Evolutionary conservation across 2,329 filamentous ascomycete species (phyloP).

Genomic region (Periconia macrospinosa): DNA sequence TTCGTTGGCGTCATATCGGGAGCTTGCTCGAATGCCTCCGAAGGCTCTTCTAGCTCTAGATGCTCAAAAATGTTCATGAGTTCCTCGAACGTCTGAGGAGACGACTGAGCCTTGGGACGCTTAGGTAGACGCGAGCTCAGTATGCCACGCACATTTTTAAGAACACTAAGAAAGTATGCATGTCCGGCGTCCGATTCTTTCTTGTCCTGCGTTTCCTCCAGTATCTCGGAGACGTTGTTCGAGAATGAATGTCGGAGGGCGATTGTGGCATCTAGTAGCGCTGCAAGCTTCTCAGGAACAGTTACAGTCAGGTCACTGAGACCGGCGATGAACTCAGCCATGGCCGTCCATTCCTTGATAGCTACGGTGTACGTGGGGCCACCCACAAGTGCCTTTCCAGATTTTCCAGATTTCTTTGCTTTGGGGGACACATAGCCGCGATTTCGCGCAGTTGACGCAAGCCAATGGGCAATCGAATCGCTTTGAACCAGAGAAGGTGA

Average conservation of each 20-base stretch:
- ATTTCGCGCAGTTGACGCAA: slow-evolving; percentile 1
- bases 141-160: slow-evolving; percentile 38
- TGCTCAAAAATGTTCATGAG: slow-evolving; percentile 39
- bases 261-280: slow-evolving; percentile 45
- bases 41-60: slow-evolving; percentile 44
- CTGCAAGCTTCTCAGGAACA: not conserved
- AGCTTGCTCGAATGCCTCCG: slow-evolving; percentile 40
- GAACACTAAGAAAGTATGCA: slow-evolving; percentile 37
- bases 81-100: not conserved
- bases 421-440: slow-evolving; percentile 1
- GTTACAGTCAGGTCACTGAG: slow-evolving; percentile 21
- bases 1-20: slow-evolving; percentile 14
- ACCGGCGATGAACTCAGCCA: slow-evolving; percentile 43
- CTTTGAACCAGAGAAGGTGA: no score
- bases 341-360: slow-evolving; percentile 42
- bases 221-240: slow-evolving; percentile 9
- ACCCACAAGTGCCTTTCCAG: not conserved
- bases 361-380: slow-evolving; percentile 38
- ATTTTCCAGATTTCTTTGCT: slow-evolving; percentile 1
- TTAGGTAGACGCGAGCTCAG: slow-evolving; percentile 26
- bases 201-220: slow-evolving; percentile 4
- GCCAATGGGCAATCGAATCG: slow-evolving; percentile 1
- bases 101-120: slow-evolving; percentile 1
- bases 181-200: slow-evolving; percentile 28
- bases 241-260: slow-evolving; percentile 34